Evolutionary conservation across 1,284 basidiomycete species (phyloP), one percentile per base, ranked within the genome.

Genomic region (Porodaedalea pini): DNA sequence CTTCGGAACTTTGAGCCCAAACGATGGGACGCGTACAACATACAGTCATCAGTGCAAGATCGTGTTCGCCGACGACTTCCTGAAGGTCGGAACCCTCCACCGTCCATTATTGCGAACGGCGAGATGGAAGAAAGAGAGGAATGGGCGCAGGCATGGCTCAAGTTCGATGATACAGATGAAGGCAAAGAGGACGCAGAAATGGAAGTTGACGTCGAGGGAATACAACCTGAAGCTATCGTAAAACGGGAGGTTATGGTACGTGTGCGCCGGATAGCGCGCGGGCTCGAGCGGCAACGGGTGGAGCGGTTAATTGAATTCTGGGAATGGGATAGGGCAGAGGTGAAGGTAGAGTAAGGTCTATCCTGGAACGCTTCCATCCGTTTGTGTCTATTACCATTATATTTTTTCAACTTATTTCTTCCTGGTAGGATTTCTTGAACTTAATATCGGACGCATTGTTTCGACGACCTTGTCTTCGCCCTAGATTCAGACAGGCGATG

Each of bases 1-100:
- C 88, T 89, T 69, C 79, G 73, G 61, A 83, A 90, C 66, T 90
- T 86, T 73, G 78, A 75, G 66, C 88, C 85, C 0, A 80, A 77
- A 65, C 63, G 65, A 37, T 90, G 87, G 87, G 86, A 88, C 61
- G 71, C 67, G 25, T 70, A 81, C 23, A 66, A 69, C 27, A 76
- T 79, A 62, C 69, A 72, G 27, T 70, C 74, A 17, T 69, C 69
- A 13, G 77, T 79, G 65, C 71, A 70, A 34, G 75, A 72, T 52
- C 74, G 52, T 31, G 51, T 49, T 11, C 39, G 43, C 6, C 68
- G 40, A 61, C 54, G 66, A 65, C 52, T 61, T 64, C 54, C 62
- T 73, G 48, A 73, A 32, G 71, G 57, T 71, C 70, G 2, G 66
- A 63, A 39, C 71, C 67, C 57, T 75, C 77, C 2, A 39, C 25